Conservation (phyloP, 345 rosid genomes). For the Limnanthes douglasii region DNA sequence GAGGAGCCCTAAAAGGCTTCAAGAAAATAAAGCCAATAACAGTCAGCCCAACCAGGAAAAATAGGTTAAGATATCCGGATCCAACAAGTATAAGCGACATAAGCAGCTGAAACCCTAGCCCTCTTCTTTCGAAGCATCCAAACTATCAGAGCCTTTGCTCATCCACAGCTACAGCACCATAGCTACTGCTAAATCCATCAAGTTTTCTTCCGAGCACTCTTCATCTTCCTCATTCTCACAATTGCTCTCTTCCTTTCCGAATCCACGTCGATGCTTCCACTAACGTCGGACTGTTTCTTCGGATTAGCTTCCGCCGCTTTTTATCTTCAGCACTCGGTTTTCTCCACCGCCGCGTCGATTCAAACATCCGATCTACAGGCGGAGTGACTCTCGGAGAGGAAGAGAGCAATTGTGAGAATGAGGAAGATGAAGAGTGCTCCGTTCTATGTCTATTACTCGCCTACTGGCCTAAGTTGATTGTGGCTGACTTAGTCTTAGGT, state of each 20-base stretch:
- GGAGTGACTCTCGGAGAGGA: slow-evolving; percentile 61
- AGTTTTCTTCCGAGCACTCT: too few relatives aligned
- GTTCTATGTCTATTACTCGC: slow-evolving; percentile 58
- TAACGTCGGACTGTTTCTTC: slow-evolving; percentile 65
- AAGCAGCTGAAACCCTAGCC: too few relatives aligned
- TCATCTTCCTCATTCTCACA: slow-evolving; percentile 73
- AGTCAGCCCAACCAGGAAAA: too few relatives aligned
- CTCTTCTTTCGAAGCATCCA: too few relatives aligned
- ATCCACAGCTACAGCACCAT: too few relatives aligned
- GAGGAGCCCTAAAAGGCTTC: too few relatives aligned
- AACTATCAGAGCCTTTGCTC: too few relatives aligned
- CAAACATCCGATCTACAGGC: slow-evolving; percentile 83
- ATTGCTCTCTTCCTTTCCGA: slow-evolving; percentile 46
- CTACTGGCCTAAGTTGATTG: slow-evolving; percentile 39
- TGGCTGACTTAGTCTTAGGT: slow-evolving; percentile 61
- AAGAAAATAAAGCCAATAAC: too few relatives aligned
- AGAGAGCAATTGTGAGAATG: slow-evolving; percentile 40
- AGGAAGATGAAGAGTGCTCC: slow-evolving; percentile 71
- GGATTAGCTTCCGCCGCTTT: slow-evolving; percentile 64
- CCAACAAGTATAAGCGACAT: too few relatives aligned
- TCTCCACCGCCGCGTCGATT: slow-evolving; percentile 44
- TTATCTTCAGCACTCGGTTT: slow-evolving; percentile 54
- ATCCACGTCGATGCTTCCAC: slow-evolving; percentile 43
- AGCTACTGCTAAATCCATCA: too few relatives aligned
- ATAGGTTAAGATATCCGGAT: too few relatives aligned